Percentiles rank a stretch among this genome's conserved stretches.
Evolutionary conservation across 768 basidiomycete genomes (phyloP).

Genomic region (Macrolepiota albuminosa): DNA sequence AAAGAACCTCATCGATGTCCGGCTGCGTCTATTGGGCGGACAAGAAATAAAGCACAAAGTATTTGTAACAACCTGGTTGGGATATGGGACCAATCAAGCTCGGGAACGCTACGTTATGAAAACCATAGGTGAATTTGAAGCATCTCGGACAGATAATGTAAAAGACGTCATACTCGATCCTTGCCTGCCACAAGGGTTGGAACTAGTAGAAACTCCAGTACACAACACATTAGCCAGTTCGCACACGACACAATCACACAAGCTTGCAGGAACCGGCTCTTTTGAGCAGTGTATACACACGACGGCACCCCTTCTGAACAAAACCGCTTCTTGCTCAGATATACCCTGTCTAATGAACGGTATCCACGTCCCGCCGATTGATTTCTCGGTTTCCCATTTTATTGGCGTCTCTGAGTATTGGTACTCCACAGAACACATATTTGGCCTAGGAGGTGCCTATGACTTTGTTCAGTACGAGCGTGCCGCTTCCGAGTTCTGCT

Average conservation of each 20-base stretch:
- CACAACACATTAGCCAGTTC: constrained; percentile 31
- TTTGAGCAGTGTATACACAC: constrained; percentile 78
- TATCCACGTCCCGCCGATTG: constrained; percentile 88
- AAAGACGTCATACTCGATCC: constrained; percentile 66
- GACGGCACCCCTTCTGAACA: constrained; percentile 79
- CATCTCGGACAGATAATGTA: constrained; percentile 23
- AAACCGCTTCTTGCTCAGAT: constrained; percentile 76
- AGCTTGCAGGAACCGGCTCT: constrained; percentile 80
- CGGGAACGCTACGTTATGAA: constrained; percentile 85
- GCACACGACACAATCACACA: constrained; percentile 51
- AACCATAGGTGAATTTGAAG: constrained; percentile 54
- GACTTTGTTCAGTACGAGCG: constrained; percentile 96
- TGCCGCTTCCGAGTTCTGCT: constrained; percentile 84
- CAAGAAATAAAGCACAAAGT: constrained; percentile 87
- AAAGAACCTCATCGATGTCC: constrained; percentile 73
- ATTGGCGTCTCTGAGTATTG: constrained; percentile 99
- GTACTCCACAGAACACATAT: constrained; percentile 98
- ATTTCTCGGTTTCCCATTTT: constrained; percentile 90
- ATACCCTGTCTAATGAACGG: constrained; percentile 92
- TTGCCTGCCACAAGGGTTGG: constrained; percentile 79
- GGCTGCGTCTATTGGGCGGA: constrained; percentile 76
- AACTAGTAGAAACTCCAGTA: constrained; percentile 53
- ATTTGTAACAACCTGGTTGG: constrained; percentile 98
- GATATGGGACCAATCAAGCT: constrained; percentile 98
- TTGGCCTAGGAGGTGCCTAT: constrained; percentile 91